phyloP scores from a whole-genome alignment of 1,284 basidiomycete species.

The Tremellales sp. region DNA sequence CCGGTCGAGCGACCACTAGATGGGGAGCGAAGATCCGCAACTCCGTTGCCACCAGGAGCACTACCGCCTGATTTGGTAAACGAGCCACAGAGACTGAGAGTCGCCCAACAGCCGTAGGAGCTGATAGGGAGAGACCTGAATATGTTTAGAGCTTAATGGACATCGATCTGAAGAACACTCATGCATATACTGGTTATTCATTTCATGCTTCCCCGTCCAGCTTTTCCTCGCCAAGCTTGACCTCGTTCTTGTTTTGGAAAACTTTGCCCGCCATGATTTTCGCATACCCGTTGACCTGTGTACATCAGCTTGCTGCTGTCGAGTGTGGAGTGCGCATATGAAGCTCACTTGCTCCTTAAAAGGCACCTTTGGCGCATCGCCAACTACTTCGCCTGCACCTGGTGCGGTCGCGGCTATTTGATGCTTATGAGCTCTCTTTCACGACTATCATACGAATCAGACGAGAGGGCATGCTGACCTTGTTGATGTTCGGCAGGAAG shows the following conservation, averaged over 20 bases:
- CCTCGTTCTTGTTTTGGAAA: conserved; percentile 34
- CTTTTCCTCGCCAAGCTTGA: conserved; percentile 37
- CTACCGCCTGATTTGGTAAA: too few relatives aligned
- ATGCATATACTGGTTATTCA: too few relatives aligned
- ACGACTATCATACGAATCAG: background rate
- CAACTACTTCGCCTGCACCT: conserved; percentile 22
- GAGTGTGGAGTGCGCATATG: background rate
- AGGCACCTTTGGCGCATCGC: conserved; percentile 21
- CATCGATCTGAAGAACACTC: too few relatives aligned
- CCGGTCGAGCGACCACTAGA: too few relatives aligned
- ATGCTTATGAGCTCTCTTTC: background rate
- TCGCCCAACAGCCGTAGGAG: too few relatives aligned
- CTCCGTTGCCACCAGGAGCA: conserved; percentile 33
- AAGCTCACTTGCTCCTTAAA: conserved; percentile 44
- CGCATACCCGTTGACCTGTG: conserved; percentile 41
- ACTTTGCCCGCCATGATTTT: conserved; percentile 39
- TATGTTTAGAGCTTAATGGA: too few relatives aligned
- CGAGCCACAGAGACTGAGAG: too few relatives aligned
- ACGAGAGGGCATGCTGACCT: background rate
- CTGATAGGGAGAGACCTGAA: too few relatives aligned
- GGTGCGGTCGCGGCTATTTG: conserved; percentile 30
- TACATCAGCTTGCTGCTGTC: background rate
- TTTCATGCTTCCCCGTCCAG: conserved; percentile 23
- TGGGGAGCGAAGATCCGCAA: background rate
- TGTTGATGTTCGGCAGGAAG: background rate